Base-by-base conservation (phyloP, 352 stramenopile genomes). In the Phytopythium kandeliae region DNA sequence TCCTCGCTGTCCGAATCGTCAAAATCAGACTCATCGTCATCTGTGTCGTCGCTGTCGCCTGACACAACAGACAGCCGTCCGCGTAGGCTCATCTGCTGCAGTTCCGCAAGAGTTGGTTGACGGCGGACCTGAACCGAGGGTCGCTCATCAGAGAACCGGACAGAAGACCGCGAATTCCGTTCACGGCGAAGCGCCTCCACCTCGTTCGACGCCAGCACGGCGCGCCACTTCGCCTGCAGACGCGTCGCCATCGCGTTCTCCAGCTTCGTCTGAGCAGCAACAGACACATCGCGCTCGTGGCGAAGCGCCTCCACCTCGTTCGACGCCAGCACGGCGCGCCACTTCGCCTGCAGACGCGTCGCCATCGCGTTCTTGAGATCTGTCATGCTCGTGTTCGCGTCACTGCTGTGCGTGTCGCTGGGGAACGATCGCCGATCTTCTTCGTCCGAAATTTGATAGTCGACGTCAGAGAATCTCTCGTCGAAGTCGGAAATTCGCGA, bases 11-110 rank as follows among this genome's bases (percentile, higher is more conserved):
- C 57, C 1, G 55, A 64, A 44, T 77, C 62, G n/a, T 69, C 64
- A 2, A 56, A 36, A 10, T 67, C 51, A 31, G 28, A 41, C 25
- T 53, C 45, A n/a, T 55, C 57, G 0, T 63, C 60, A 43, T 78
- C 67, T 12, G 64, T 69, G 25, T 72, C 67, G 10, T 75, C 64
- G 36, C 58, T 69, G 34, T 62, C 64, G 15, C 58, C 64, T 0
- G 62, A 78, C 1, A 72, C 17, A 12, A 66, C 63, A 6, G 71
- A 82, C 41, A 82, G 74, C 12, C 71, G 65, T 9, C 71, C 71
- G 17, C 54, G 64, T 62, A 77, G 58, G 35, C 71, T 79, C 41
- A 83, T 37, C 28, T 74, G 56, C 38, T 79, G 63, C 31, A 83
- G 63, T 33, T 83, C 71, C 2, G 58, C 54, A 8, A 77, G 46